Base-by-base conservation (phyloP, 192 early-diverging fungal genomes). In the Endogone sp. region DNA sequence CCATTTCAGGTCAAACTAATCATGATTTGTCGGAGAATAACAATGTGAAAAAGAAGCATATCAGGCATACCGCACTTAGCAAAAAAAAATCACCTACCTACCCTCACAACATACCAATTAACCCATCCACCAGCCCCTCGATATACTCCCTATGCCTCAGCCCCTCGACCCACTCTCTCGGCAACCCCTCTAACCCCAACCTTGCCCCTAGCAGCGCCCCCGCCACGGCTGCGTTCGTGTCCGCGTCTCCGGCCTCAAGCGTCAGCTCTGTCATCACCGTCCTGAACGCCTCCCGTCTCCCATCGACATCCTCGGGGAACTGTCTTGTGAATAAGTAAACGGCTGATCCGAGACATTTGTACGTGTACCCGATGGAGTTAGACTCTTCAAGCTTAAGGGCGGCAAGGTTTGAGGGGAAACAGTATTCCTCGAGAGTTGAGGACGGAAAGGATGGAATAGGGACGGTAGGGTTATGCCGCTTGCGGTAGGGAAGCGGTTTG, bases 101-200 rank as follows among this genome's bases (percentile, higher is more conserved):
- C n/a, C n/a, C 28, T 64, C 69, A 78, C 28, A 78, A 66, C 30
- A 78, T 49, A 6, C 25, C 56, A 67, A 71, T 68, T 29, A 78
- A 78, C 32, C 74, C 76, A 55, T 78, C 76, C 10, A 78, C 58
- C 4, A 29, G 28, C 27, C 73, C 71, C 62, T 78, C 76, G 2
- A 78, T 30, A 71, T 72, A 78, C 58, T 78, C 76, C 76, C 76
- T 74, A 3, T 71, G 68, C 57, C 71, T 73, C 28, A 78, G 56
- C 29, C 76, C 76, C 2, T 74, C 76, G 9, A 78, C 71, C 76
- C 76, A 78, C 56, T 78, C 76, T 25, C 44, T 71, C 10, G 76
- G 76, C 4, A 78, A 59, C 26, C 60, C 30, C 16, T 59, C 64
- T 20, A 74, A 78, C 4, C 76, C 76, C 8, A 78, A 64, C 13